Evolutionary conservation across 2,329 filamentous ascomycete species (phyloP).

Genomic region (Pestalotiopsis sp.): DNA sequence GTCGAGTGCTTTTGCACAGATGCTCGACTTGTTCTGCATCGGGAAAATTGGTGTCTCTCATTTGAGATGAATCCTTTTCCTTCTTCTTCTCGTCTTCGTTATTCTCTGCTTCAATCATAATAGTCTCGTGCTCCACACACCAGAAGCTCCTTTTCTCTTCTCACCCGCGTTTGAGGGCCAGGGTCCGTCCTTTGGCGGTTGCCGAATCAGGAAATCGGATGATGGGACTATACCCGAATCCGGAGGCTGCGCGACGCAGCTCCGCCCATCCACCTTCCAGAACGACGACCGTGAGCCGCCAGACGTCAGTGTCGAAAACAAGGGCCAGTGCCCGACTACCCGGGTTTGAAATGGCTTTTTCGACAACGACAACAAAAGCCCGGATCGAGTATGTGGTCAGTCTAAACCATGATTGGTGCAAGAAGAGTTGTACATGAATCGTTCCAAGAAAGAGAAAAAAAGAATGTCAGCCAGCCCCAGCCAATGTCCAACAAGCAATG

Average conservation of each 20-base stretch:
- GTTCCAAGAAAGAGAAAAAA: background rate
- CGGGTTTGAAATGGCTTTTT: background rate
- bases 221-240: constrained; percentile 5
- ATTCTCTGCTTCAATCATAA: background rate
- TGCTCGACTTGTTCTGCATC: background rate
- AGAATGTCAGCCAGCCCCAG: background rate
- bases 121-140: background rate
- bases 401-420: background rate
- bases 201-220: constrained; percentile 11
- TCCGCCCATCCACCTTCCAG: background rate
- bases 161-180: constrained; percentile 4
- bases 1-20: background rate
- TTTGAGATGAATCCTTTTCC: background rate
- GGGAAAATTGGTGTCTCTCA: background rate
- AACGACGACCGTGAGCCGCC: background rate
- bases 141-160: background rate
- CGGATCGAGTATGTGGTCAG: background rate
- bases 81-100: background rate
- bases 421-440: background rate
- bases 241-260: constrained; percentile 1
- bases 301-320: background rate
- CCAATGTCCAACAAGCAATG: background rate
- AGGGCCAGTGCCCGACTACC: background rate
- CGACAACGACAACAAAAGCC: background rate
- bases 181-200: background rate